phyloP scores from a whole-genome alignment of 2,329 filamentous ascomycete genomes.

The Raffaelea arxii region DNA sequence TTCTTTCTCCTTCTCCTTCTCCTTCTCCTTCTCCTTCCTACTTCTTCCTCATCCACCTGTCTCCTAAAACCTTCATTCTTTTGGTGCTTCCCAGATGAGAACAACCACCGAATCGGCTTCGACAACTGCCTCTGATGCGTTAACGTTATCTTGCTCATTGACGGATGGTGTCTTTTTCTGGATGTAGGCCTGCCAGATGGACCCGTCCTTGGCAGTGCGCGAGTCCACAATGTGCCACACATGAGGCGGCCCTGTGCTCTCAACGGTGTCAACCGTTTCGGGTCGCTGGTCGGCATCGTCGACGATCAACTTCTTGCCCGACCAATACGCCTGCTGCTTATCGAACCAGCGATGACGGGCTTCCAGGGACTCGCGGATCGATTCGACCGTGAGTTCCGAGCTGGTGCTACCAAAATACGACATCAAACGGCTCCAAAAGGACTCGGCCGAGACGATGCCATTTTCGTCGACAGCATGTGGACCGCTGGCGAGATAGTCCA shows the following conservation, averaged over 20 bases:
- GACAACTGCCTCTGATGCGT: neutral
- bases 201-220: conserved; percentile 21
- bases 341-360: neutral
- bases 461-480: no score
- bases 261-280: neutral
- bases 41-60: neutral
- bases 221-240: conserved; percentile 34
- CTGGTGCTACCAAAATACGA: no score
- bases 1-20: neutral
- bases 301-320: conserved; percentile 22
- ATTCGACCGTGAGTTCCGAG: no score
- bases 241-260: conserved; percentile 9
- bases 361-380: neutral
- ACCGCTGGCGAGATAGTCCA: neutral
- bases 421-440: no score
- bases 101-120: conserved; percentile 29
- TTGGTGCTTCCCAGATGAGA: conserved; percentile 26
- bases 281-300: conserved; percentile 15
- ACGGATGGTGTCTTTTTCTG: conserved; percentile 17
- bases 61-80: neutral
- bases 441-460: no score
- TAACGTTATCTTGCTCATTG: neutral
- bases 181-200: conserved; percentile 38
- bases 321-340: conserved; percentile 7
- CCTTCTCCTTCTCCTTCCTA: neutral